Evolutionary conservation across 345 rosid species (phyloP).

Genomic region (Melaleuca quinquenervia): DNA sequence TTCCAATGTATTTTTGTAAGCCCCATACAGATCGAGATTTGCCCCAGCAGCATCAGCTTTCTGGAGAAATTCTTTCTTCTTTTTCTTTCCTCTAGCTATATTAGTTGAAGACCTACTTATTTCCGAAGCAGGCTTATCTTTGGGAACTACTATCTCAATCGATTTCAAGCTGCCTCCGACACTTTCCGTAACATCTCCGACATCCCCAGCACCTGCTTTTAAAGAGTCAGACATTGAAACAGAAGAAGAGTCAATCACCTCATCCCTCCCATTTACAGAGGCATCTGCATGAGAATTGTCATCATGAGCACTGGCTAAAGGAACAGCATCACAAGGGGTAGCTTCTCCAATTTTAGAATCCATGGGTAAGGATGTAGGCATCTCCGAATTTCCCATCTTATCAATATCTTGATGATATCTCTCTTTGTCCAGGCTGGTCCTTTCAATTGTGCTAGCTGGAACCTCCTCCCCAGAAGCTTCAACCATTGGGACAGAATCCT

Average conservation of each 20-base stretch:
- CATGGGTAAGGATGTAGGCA: conserved; percentile 3
- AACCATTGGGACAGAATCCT: conserved; percentile 8
- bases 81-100: conserved; percentile 37
- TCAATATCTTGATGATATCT: background rate
- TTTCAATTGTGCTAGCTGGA: conserved; percentile 10
- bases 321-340: background rate
- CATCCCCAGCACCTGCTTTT: conserved; percentile 15
- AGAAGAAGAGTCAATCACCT: conserved; percentile 13
- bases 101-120: conserved; percentile 32
- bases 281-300: conserved; percentile 6
- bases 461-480: conserved; percentile 9
- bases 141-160: conserved; percentile 17
- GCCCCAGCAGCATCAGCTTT: conserved; percentile 95
- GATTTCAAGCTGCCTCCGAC: conserved; percentile 14
- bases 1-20: conserved; percentile 88
- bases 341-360: conserved; percentile 15
- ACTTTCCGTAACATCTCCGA: conserved; percentile 21
- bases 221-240: conserved; percentile 14
- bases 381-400: conserved; percentile 6
- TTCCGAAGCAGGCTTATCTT: conserved; percentile 39
- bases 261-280: background rate
- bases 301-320: conserved; percentile 2
- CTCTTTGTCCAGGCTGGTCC: conserved; percentile 14
- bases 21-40: conserved; percentile 72
- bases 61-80: conserved; percentile 53